Evolutionary conservation across 768 basidiomycete genomes (phyloP), one percentile per base, ranked within the genome.

Genomic region (Rubroboletus satanas): DNA sequence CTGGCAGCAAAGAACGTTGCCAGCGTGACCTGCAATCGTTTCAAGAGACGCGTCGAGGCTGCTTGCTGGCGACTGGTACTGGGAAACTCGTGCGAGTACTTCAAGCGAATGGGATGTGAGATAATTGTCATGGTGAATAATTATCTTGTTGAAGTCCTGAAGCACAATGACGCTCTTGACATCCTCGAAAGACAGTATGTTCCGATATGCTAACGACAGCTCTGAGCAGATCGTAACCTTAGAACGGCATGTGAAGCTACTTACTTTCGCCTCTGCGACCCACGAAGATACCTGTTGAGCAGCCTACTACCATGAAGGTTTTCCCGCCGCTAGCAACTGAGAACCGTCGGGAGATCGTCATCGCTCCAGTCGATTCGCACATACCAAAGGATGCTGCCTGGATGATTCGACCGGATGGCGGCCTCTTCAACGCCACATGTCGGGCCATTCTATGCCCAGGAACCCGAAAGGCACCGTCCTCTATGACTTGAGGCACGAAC

Each of bases 21-120:
- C 72, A 52, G 79, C 79, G n/a, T 74, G 66, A 1, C 78, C 79
- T 5, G 81, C 78, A 17, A 91, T 73, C 37, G 77, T 79, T 68
- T 92, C 89, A 60, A 77, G 68, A 3, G 87, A 83, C 1, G 81
- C 78, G 6, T 80, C 77, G 18, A 90, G 65, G 2, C 71, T 72
- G 51, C 77, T 72, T 9, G 70, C 59, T 14, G 81, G 73, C 0
- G 78, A 67, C 54, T 81, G 71, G 2, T 79, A 82, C 29, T 77
- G 71, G 8, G 78, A 80, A 11, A 86, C 77, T 23, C 82, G 81
- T 0, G 80, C 83, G 41, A 92, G 70, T n/a, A 84, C 66, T 54
- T 90, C 87, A 9, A 92, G 75, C 0, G 88, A 85, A 64, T 88
- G 93, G 0, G 87, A 79, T 21, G 80, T 58, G 4, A 93, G 70